These are phyloP conservation scores for Aureobasidium melanogenum DNA, from an alignment of 2,329 filamentous ascomycete species.

Conservation along the genomic window DNA sequence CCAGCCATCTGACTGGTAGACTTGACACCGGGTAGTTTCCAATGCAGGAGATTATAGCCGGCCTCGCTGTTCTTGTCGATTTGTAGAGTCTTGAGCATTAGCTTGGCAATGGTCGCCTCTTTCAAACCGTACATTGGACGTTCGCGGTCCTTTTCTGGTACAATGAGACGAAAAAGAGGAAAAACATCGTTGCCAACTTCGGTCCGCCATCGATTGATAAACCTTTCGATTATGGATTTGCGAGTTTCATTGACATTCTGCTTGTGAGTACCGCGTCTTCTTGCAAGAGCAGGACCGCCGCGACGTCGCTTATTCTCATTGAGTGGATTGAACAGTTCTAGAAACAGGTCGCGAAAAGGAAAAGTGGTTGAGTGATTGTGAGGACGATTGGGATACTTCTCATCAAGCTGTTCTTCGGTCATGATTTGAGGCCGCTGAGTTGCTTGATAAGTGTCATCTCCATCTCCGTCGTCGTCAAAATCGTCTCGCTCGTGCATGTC, in stretches of 20 bases:
- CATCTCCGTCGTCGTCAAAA: constrained; percentile 32
- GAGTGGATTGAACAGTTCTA: constrained; percentile 71
- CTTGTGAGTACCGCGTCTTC: constrained; percentile 50
- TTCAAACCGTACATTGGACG: constrained; percentile 90
- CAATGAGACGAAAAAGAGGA: constrained; percentile 80
- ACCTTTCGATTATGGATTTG: constrained; percentile 72
- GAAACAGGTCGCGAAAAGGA: constrained; percentile 71
- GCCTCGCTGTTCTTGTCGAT: constrained; percentile 88
- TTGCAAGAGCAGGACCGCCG: constrained; percentile 43
- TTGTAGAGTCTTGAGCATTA: constrained; percentile 86
- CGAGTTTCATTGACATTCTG: constrained; percentile 68
- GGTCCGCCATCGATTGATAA: constrained; percentile 77
- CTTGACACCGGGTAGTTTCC: constrained; percentile 76
- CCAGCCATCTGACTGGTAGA: constrained; percentile 61
- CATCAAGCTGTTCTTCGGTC: constrained; percentile 40
- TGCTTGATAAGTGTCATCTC: constrained; percentile 39
- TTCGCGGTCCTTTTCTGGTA: constrained; percentile 88
- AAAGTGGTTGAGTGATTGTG: constrained; percentile 71
- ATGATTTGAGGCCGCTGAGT: constrained; percentile 22
- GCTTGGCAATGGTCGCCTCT: constrained; percentile 79
- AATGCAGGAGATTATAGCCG: constrained; percentile 74
- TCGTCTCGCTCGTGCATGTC: constrained; percentile 36
- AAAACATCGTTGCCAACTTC: constrained; percentile 91
- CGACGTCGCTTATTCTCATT: constrained; percentile 69
- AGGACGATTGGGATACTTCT: constrained; percentile 70